A percentile compares a stretch with the other conserved stretches of the same genome.
These are phyloP conservation scores for Penicillium sp. DNA, from an alignment of 2,329 filamentous ascomycete genomes.

Conservation along the genomic window DNA sequence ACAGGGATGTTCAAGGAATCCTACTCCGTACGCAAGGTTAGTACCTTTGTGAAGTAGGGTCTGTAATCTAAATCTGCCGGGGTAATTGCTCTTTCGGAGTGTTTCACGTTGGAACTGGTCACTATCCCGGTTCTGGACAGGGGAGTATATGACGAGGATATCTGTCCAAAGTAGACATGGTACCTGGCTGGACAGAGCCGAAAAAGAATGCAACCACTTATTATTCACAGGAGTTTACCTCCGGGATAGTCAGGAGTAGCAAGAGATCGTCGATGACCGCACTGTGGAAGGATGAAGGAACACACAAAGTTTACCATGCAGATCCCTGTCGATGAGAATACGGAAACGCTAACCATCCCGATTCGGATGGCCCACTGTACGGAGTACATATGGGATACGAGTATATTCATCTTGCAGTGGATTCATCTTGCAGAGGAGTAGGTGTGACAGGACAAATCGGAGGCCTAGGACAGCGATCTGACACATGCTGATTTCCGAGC, in stretches of 20 bases:
- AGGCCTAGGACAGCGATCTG: constrained; percentile 10
- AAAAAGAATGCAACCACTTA: neutral
- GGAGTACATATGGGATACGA: too few relatives aligned
- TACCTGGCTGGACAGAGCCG: neutral
- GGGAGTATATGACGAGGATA: neutral
- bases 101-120: constrained; percentile 1
- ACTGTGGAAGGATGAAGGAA: too few relatives aligned
- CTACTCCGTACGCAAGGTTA: too few relatives aligned
- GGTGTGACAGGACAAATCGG: constrained; percentile 13
- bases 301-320: neutral
- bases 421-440: neutral
- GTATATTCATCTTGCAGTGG: neutral
- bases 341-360: constrained; percentile 2
- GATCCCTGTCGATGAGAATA: neutral
- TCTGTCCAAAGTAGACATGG: too few relatives aligned
- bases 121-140: neutral
- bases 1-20: too few relatives aligned
- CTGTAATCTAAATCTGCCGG: neutral
- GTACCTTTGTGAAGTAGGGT: too few relatives aligned
- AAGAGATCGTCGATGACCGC: neutral
- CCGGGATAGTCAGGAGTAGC: neutral
- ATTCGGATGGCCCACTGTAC: neutral
- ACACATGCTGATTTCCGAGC: constrained; percentile 8
- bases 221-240: constrained; percentile 3
- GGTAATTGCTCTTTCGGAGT: neutral